Conservation (phyloP, 139 green algal genomes). For the Penium margaritaceum region DNA sequence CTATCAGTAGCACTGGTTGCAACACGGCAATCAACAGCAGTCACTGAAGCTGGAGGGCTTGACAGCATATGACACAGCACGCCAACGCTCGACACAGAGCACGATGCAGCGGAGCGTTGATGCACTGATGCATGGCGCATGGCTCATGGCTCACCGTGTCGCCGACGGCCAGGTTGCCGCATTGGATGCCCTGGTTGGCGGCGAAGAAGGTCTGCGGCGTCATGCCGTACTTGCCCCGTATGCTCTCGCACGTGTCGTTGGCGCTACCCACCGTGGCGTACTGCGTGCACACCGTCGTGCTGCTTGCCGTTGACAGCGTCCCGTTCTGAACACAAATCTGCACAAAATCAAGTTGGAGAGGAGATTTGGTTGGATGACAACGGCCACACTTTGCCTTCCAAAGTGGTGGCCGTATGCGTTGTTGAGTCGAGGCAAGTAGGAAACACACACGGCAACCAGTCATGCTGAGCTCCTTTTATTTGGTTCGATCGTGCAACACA, state of each 20-base stretch:
- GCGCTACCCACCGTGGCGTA: neutral
- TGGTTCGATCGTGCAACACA: neutral
- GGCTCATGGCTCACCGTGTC: neutral
- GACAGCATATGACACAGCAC: neutral
- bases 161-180: neutral
- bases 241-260: slow-evolving; percentile 5
- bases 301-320: neutral
- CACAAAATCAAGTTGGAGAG: neutral
- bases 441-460: neutral
- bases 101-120: neutral
- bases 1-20: neutral
- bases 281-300: neutral
- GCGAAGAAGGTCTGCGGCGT: neutral
- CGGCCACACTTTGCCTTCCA: neutral
- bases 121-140: neutral
- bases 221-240: neutral
- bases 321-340: neutral
- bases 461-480: neutral
- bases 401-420: neutral
- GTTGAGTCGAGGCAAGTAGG: neutral
- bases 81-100: neutral
- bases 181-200: neutral
- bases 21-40: neutral
- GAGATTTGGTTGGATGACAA: neutral
- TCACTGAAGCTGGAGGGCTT: neutral